Evolutionary conservation across 2,329 filamentous ascomycete species (phyloP), one percentile per base, ranked within the genome.

Genomic region (Fusarium siculi): DNA sequence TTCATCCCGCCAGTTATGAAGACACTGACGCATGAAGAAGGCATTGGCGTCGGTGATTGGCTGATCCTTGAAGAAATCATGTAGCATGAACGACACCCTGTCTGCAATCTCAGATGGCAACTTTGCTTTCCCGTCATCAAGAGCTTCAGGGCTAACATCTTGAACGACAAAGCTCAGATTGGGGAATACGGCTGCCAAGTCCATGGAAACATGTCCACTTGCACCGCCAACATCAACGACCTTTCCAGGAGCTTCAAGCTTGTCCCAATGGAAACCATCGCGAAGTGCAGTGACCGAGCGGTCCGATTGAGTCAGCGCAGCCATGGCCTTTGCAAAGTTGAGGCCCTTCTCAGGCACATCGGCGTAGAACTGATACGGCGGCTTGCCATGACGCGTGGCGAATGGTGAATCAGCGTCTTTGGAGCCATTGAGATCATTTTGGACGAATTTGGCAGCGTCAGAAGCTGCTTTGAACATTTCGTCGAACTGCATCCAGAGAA

Each of bases 391-490:
- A 16, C 32, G 25, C 0, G 50, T 57, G 0, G 19, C 15, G 9
- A 62, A 62, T 1, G 39, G 49, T 10, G 28, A 62, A 15, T 43
- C 37, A 14, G 10, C 28, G 2, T 16, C 12, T 18, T 53, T 9
- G 0, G 23, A 23, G 5, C 34, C 39, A 4, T 37, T 21, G 0
- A 25, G 21, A 15, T 34, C 37, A 16, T 62, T 23, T 10, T 57
- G 39, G 4, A 62, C 23, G 11, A 40, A 62, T 4, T 34, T 23
- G 0, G 58, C 21, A 2, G 58, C 12, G 25, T 55, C 58, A 30
- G 58, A 57, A 0, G 58, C 30, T 14, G 58, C 58, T 2, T 62
- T 62, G 25, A 56, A 37, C 30, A 62, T 43, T 32, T 62, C 58
- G 6, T 62, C 58, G 4, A 57, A 43, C 1, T 62, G 58, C 32